These are phyloP conservation scores for Plasmodium malariae DNA, from an alignment of 169 alveolate species.

Conservation along the genomic window DNA sequence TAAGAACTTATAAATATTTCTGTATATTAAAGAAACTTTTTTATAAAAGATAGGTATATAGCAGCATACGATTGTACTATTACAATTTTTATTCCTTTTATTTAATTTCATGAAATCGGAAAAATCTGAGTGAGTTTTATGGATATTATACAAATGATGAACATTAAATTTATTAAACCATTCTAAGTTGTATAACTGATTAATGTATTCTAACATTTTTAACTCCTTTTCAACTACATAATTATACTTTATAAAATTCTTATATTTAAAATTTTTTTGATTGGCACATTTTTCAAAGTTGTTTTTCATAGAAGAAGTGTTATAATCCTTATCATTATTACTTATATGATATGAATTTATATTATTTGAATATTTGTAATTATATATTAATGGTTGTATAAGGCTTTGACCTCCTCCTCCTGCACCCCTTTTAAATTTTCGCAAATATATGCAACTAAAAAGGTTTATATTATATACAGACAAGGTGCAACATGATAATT, in stretches of 20 bases:
- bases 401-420: slow-evolving; percentile 15
- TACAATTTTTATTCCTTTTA: background rate
- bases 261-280: slow-evolving; percentile 12
- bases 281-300: slow-evolving; percentile 11
- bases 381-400: slow-evolving; percentile 60
- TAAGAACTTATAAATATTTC: slow-evolving; percentile 66
- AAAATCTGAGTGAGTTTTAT: slow-evolving; percentile 29
- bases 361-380: slow-evolving; percentile 47
- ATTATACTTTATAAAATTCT: slow-evolving; percentile 12
- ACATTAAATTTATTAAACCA: slow-evolving; percentile 72
- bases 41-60: slow-evolving; percentile 65
- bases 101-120: slow-evolving; percentile 26
- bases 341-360: background rate
- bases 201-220: slow-evolving; percentile 37
- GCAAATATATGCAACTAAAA: slow-evolving; percentile 63
- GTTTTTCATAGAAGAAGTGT: background rate
- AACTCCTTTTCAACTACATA: slow-evolving; percentile 42
- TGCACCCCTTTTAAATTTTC: slow-evolving; percentile 26
- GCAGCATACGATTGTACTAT: slow-evolving; percentile 58
- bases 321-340: slow-evolving; percentile 11
- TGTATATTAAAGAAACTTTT: slow-evolving; percentile 27
- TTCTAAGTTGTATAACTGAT: slow-evolving; percentile 56
- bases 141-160: slow-evolving; percentile 52
- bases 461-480: slow-evolving; percentile 63
- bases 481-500: slow-evolving; percentile 20